phyloP scores from a whole-genome alignment of 768 basidiomycete species.

The Rhodotorula sphaerocarpa region DNA sequence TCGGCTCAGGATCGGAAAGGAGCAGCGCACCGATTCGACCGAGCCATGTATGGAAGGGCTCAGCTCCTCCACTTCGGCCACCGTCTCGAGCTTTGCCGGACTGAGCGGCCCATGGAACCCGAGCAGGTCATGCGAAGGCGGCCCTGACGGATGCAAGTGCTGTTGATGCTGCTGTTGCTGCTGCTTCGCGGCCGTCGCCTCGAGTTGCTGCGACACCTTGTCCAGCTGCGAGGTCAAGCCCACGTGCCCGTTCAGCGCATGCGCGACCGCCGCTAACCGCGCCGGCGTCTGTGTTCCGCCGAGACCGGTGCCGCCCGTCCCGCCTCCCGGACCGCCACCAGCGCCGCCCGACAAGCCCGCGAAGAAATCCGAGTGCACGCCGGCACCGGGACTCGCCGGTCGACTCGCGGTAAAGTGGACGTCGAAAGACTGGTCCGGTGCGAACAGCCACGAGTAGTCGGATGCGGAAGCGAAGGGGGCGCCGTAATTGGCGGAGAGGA shows the following conservation, averaged over 20 bases:
- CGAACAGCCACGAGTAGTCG: constrained; percentile 34
- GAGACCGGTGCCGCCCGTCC: neutral
- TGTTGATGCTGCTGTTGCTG: constrained; percentile 10
- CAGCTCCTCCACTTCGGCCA: constrained; percentile 9
- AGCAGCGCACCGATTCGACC: neutral
- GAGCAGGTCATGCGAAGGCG: neutral
- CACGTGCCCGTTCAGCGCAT: constrained; percentile 2
- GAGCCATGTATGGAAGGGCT: constrained; percentile 5
- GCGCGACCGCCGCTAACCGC: neutral
- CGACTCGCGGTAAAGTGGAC: constrained; percentile 26
- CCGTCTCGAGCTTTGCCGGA: constrained; percentile 23
- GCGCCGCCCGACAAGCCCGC: constrained; percentile 5
- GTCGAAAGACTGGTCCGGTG: constrained; percentile 19
- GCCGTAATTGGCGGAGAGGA: constrained; percentile 28
- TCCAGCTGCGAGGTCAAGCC: constrained; percentile 26
- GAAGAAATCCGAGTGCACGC: constrained; percentile 19
- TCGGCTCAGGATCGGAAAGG: neutral
- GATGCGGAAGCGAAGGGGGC: constrained; percentile 20
- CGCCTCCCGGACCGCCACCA: neutral
- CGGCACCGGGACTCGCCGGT: constrained; percentile 23
- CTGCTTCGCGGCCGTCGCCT: constrained; percentile 21
- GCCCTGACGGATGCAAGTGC: neutral
- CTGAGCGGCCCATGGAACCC: neutral
- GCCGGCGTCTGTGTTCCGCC: neutral
- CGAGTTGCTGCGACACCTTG: constrained; percentile 22